A percentile compares a stretch with the other conserved stretches of the same genome.
Evolutionary conservation across 2,329 filamentous ascomycete genomes (phyloP).

Genomic region (Ophiosphaerella narmari): DNA sequence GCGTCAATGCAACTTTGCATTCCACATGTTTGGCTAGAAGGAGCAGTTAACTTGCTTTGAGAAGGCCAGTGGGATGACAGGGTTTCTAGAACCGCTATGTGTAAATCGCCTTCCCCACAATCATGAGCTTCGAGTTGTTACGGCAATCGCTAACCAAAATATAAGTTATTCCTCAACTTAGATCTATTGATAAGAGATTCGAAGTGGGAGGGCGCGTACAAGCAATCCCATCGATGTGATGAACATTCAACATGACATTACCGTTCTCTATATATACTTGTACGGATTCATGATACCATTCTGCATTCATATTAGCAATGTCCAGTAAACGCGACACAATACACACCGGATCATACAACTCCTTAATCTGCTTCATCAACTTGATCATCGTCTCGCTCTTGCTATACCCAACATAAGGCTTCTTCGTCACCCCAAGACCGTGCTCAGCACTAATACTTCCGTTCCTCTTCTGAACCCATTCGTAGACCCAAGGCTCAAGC

Average conservation of each 20-base stretch:
- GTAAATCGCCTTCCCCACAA: no score
- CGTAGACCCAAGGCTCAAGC: slow-evolving; percentile 94
- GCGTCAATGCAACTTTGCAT: no score
- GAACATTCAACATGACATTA: slow-evolving; percentile 1
- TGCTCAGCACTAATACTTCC: slow-evolving; percentile 98
- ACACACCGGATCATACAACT: slow-evolving; percentile 89
- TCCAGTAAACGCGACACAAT: background rate
- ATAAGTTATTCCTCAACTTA: no score
- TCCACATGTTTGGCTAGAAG: no score
- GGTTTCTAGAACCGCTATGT: no score
- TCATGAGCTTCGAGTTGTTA: no score
- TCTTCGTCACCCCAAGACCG: slow-evolving; percentile 91
- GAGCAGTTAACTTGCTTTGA: no score
- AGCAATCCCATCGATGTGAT: no score
- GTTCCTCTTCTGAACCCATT: slow-evolving; percentile 87
- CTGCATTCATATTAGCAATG: slow-evolving; percentile 51
- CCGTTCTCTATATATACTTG: slow-evolving; percentile 73
- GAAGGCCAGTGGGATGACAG: no score
- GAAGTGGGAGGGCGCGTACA: no score
- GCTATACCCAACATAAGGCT: slow-evolving; percentile 92
- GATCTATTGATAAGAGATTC: no score
- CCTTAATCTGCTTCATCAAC: slow-evolving; percentile 95
- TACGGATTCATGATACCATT: slow-evolving; percentile 99
- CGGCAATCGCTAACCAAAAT: no score
- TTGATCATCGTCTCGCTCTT: slow-evolving; percentile 83